Evolutionary conservation across 257 asterid species (phyloP), one percentile per base, ranked within the genome.

Genomic region (Forsythia viridissima): DNA sequence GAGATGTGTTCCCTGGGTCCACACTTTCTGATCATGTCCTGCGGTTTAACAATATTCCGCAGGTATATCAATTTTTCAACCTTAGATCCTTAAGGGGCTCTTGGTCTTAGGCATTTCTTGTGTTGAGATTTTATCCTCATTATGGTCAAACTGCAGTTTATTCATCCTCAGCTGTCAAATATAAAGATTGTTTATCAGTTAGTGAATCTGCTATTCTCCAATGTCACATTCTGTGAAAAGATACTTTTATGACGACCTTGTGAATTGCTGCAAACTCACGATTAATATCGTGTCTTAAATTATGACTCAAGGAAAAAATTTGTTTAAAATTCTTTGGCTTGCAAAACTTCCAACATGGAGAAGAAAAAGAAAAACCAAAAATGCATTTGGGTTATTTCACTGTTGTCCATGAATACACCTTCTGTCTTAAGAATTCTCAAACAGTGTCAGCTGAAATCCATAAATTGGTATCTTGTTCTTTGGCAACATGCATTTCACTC

Each of bases 1-100:
- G 99, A 84, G 99, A 96, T 80, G 99, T 96, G 83, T 93, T 96
- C 81, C 99, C 99, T 66, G 99, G 99, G 41, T 96, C 99, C 37
- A 96, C 99, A 63, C 98, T 96, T 71, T 93, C 99, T 83, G 99
- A 96, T 87, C 98, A 96, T 79, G 99, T 96, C 85, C 86, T 96
- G 85, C 93, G 99, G 77, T 96, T 96, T 81, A 96, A 93, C 93
- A 96, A 96, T 80, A 96, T 96, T 46, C 98, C 99, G 73, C 98
- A 91, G 98, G 99, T 92, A 86, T 76, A 39, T 73, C 72, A 69
- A 10, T 75, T 40, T 65, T 63, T 6, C 18, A 12, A 10, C 10
- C 70, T 30, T 63, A 30, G 70, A 61, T 74, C 70, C 61, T 52
- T 43, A 66, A 30, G 67, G 65, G 66, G 44, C 69, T 40, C 67